phyloP scores from a whole-genome alignment of 2,329 filamentous ascomycete genomes.

The Phyllosticta citribraziliensis region DNA sequence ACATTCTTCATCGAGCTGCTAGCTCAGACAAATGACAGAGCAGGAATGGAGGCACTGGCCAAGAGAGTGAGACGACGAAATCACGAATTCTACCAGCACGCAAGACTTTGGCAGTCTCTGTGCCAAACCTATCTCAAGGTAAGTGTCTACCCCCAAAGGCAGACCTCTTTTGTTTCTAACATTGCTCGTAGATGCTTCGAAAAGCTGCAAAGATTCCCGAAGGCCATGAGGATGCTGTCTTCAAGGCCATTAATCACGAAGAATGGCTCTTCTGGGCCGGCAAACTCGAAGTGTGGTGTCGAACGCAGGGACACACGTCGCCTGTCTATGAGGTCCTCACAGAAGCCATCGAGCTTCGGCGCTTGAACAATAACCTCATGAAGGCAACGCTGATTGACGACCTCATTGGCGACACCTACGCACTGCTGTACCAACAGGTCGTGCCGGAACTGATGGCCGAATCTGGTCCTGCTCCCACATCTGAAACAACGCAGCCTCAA shows the following conservation, averaged over 20 bases:
- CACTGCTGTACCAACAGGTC: constrained; percentile 60
- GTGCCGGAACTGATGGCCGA: constrained; percentile 46
- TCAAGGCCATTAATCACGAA: constrained; percentile 54
- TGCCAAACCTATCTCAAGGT: constrained; percentile 48
- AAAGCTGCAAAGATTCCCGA: constrained; percentile 46
- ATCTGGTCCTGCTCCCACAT: constrained; percentile 27
- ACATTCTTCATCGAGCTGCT: constrained; percentile 70
- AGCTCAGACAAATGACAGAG: constrained; percentile 62
- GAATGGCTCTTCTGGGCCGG: constrained; percentile 53
- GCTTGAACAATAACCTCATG: constrained; percentile 78
- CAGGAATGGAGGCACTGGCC: constrained; percentile 66
- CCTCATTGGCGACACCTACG: constrained; percentile 84
- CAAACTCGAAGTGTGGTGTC: constrained; percentile 50
- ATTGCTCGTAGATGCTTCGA: constrained; percentile 41
- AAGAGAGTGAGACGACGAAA: constrained; percentile 73
- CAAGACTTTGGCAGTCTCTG: constrained; percentile 52
- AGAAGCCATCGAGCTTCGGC: constrained; percentile 60
- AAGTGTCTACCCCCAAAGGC: constrained; percentile 17
- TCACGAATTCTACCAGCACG: constrained; percentile 59
- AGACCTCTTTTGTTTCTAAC: constrained; percentile 2
- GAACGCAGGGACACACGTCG: constrained; percentile 37
- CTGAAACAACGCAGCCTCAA: constrained; percentile 12
- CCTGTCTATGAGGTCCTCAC: constrained; percentile 52
- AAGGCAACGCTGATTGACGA: constrained; percentile 83
- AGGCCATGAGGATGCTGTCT: constrained; percentile 54